Evolutionary conservation across 2,329 filamentous ascomycete species (phyloP), one percentile per base, ranked within the genome.

Genomic region (Claviceps humidiphila): DNA sequence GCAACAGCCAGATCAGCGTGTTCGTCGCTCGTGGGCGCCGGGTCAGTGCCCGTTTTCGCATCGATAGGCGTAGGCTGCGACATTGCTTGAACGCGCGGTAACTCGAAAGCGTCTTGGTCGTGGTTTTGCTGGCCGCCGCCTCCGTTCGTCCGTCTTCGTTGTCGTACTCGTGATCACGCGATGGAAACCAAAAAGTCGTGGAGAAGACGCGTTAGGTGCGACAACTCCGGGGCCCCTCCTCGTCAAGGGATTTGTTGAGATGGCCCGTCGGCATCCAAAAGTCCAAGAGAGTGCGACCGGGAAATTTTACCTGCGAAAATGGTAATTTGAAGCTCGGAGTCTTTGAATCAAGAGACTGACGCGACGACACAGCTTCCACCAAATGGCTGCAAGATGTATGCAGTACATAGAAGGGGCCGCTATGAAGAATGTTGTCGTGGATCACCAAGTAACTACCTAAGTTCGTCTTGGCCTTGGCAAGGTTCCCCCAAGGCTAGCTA

Each of bases 41-140:
- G 60, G 30, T 34, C 9, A 51, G 67, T 64, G 59, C 73, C 74
- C 63, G 30, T 34, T 34, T 75, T 74, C 52, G 62, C 59, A 56
- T 66, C 64, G 49, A 63, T 61, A 49, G 64, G 61, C 54, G 66
- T 61, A 50, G 69, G 65, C 63, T 73, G 71, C 60, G 71, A 67
- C 71, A 73, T 73, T 58, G 58, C 61, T 41, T 56, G 57, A 60
- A 49, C 49, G 61, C 9, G 30, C 9, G 9, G 30, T 11, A 55
- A 58, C 58, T 17, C 57, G 50, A 56, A 56, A 16, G 45, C 50
- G 46, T 52, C 50, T 34, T 11, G 9, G 30, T 57, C 48, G 56
- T 51, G 55, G 54, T 51, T 50, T 48, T 47, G 59, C 63, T 61
- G 58, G 63, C 62, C 63, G 63, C 64, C 67, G 66, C 67, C 63